Conservation (phyloP, 148 eudicot genomes). For the Camellia japonica region DNA sequence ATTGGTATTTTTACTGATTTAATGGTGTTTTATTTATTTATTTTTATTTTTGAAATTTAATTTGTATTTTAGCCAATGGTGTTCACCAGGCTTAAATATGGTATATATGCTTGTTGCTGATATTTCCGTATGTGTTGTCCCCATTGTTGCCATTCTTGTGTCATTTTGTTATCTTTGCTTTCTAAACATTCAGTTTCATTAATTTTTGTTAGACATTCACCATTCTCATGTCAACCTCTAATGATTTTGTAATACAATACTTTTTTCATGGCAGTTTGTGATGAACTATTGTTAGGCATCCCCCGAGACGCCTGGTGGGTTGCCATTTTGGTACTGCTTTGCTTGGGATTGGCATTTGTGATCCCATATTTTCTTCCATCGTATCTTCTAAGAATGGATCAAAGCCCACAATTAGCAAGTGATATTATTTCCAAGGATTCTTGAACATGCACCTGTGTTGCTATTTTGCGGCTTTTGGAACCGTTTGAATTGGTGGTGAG, state of each 20-base stretch:
- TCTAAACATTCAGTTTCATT: not conserved
- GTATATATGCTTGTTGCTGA: not conserved
- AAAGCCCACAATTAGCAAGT: constrained; percentile 16
- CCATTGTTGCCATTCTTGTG: not conserved
- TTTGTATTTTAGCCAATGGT: not conserved
- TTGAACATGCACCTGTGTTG: not conserved
- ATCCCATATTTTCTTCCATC: constrained; percentile 64
- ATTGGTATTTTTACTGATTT: not conserved
- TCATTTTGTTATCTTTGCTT: not conserved
- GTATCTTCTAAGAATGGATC: constrained; percentile 40
- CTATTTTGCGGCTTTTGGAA: not conserved
- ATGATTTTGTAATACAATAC: not conserved
- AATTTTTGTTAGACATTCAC: not conserved
- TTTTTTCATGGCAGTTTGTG: constrained; percentile 66
- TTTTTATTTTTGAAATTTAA: too few species aligned
- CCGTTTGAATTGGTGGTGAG: not conserved
- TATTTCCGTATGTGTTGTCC: not conserved
- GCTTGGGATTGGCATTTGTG: constrained; percentile 53
- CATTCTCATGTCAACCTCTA: not conserved
- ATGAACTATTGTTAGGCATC: constrained; percentile 72
- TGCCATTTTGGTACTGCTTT: constrained; percentile 53
- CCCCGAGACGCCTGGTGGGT: constrained; percentile 81
- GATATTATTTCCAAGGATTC: constrained; percentile 32
- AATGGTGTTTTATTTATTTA: not conserved
- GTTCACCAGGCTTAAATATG: not conserved